Evolutionary conservation across 108 stramenopile species (phyloP), one percentile per base, ranked within the genome.

Genomic region (Nitzschia inconspicua): DNA sequence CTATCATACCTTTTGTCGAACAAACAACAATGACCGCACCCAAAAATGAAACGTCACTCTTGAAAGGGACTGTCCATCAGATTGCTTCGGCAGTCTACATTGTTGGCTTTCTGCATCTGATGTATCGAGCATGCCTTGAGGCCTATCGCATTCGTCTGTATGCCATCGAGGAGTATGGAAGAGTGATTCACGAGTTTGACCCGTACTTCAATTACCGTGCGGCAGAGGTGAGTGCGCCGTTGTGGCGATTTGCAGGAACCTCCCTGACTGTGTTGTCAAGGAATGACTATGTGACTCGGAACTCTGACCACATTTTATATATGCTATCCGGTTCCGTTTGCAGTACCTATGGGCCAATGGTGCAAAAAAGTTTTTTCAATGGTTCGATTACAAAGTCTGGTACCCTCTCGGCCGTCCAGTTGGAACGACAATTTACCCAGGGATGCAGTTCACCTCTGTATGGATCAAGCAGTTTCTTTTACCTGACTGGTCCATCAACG

Each of bases 361-460:
- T 10, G 22, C 68, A 69, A 30, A 69, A 0, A 75, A 64, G 22
- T 97, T 97, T 77, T 80, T 73, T 40, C 46, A 67, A 16, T 97
- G 96, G 94, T 97, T 91, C 65, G 94, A 95, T 74, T 83, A 94
- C 69, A 79, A 61, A 78, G 57, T 65, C 19, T 99, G 98, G 98
- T 99, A 98, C 81, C 98, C 98, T 29, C 72, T 99, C 19, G 82
- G 88, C 43, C 72, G 96, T 10, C 96, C 96, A 20, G 96, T 99
- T 16, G 98, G 98, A 27, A 97, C 95, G 3, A 99, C 98, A 41
- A 98, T 98, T 68, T 99, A 97, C 76, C 98, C 98, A 23, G 98
- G 98, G 3, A 89, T 99, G 83, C 97, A 97, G 72, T 68, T 95
- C 29, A 97, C 95, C 8, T 85, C 95, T 58, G 95, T 95, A 16